These are phyloP conservation scores for Castanea crenata DNA, from an alignment of 306 rosid genomes.

Conservation along the genomic window DNA sequence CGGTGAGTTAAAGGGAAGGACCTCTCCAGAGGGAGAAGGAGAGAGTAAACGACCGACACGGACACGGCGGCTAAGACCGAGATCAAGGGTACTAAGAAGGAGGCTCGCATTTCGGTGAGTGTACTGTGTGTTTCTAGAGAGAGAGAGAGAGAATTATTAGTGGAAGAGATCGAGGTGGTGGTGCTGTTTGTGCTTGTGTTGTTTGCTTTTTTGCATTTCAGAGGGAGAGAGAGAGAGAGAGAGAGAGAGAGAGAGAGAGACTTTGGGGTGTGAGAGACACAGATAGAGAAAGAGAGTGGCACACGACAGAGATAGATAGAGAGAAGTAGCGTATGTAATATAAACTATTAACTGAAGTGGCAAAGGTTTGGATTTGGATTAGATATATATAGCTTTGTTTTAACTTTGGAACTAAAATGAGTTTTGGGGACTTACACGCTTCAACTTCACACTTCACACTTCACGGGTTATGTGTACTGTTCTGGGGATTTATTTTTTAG, in stretches of 20 bases:
- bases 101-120: conserved; percentile 46
- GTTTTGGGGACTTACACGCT: no score
- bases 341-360: not conserved
- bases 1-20: conserved; percentile 46
- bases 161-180: conserved; percentile 26
- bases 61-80: conserved; percentile 20
- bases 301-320: not conserved
- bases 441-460: no score
- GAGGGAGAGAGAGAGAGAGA: conserved; percentile 7
- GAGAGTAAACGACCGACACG: conserved; percentile 39
- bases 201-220: conserved; percentile 42
- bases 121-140: not conserved
- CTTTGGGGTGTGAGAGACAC: conserved; percentile 8
- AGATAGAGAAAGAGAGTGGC: not conserved
- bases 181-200: not conserved
- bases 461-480: no score
- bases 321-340: not conserved
- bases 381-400: no score
- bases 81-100: conserved; percentile 19
- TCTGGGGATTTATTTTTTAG: no score
- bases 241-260: not conserved
- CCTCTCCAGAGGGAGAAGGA: conserved; percentile 60
- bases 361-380: no score
- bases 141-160: conserved; percentile 4
- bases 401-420: no score